These are phyloP conservation scores for Boletus rubescentipes DNA, from an alignment of 768 basidiomycete species.

Conservation along the genomic window DNA sequence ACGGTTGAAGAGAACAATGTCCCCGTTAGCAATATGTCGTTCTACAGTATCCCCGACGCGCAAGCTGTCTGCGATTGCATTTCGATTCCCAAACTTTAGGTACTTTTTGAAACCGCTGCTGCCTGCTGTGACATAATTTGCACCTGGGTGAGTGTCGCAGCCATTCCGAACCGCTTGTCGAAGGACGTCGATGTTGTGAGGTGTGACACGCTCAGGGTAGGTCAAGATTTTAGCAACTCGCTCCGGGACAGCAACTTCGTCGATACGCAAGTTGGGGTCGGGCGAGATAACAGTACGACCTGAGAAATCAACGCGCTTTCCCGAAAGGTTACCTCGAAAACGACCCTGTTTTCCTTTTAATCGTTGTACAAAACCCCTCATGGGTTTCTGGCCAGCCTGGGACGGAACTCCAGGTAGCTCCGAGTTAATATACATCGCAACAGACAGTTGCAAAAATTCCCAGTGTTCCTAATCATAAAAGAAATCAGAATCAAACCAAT, in stretches of 20 bases:
- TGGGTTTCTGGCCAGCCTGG: slow-evolving; percentile 87
- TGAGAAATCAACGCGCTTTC: slow-evolving; percentile 98
- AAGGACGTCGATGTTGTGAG: slow-evolving; percentile 81
- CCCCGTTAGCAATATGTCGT: slow-evolving; percentile 91
- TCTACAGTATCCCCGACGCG: slow-evolving; percentile 91
- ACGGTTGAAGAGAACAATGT: slow-evolving; percentile 96
- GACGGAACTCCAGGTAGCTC: slow-evolving; percentile 92
- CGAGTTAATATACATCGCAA: slow-evolving; percentile 98
- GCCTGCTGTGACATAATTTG: slow-evolving; percentile 87
- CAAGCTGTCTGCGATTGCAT: slow-evolving; percentile 76
- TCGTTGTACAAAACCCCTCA: slow-evolving; percentile 96
- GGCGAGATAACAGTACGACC: slow-evolving; percentile 98
- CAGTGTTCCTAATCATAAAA: slow-evolving; percentile 78
- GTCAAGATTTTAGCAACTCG: slow-evolving; percentile 93
- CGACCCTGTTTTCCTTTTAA: slow-evolving; percentile 99
- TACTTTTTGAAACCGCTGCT: slow-evolving; percentile 84
- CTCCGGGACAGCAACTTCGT: slow-evolving; percentile 97
- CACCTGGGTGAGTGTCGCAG: slow-evolving; percentile 88
- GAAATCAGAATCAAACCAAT: background rate
- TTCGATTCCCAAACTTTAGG: slow-evolving; percentile 81
- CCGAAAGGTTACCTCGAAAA: slow-evolving; percentile 96
- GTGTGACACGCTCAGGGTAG: slow-evolving; percentile 93
- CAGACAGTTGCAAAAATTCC: slow-evolving; percentile 93
- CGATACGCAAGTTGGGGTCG: slow-evolving; percentile 97
- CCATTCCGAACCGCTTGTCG: slow-evolving; percentile 84